phyloP scores from a whole-genome alignment of 495 filamentous ascomycete species.

The Tuber microsphaerosporum region DNA sequence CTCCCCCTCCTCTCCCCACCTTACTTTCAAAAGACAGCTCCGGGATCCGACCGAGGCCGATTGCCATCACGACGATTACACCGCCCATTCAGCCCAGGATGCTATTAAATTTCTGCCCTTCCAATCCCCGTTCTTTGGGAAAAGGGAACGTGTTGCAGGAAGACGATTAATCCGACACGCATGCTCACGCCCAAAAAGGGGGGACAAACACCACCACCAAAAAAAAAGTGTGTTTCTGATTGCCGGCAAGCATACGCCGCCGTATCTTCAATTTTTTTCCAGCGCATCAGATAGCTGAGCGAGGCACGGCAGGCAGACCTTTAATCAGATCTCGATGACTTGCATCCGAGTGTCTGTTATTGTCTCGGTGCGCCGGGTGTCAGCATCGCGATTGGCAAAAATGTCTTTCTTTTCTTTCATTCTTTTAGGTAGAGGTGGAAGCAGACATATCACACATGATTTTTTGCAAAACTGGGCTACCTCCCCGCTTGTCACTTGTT shows the following conservation, averaged over 20 bases:
- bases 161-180: neutral
- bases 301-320: neutral
- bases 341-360: neutral
- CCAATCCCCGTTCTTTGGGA: neutral
- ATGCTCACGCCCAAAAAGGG: neutral
- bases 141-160: neutral
- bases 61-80: neutral
- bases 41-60: neutral
- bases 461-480: neutral
- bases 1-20: neutral
- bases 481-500: neutral
- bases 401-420: neutral
- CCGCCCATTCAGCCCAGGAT: neutral
- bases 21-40: neutral
- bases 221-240: neutral
- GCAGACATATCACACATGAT: neutral
- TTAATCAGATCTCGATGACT: constrained; percentile 3
- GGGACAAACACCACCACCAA: neutral
- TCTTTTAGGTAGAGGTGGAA: neutral
- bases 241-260: neutral
- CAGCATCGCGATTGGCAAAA: neutral
- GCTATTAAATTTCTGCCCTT: neutral
- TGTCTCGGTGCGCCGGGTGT: constrained; percentile 2
- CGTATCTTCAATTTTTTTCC: neutral
- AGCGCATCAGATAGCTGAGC: neutral